Percentiles rank a stretch among this genome's conserved stretches.
Evolutionary conservation across 169 alveolate species (phyloP).

Genomic region (Plasmodium cynomolgi): DNA sequence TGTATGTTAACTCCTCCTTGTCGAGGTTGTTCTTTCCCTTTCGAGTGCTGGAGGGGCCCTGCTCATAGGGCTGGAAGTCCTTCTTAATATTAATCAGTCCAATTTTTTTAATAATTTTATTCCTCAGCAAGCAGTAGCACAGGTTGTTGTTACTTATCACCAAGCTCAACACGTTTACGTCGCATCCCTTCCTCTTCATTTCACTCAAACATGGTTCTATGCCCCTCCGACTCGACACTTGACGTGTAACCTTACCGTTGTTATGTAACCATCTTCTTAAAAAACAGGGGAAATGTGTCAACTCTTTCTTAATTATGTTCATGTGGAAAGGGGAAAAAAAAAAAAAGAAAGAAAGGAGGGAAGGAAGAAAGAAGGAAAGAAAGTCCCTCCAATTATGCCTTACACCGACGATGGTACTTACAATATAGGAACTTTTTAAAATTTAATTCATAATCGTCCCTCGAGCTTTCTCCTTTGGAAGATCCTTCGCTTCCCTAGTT

Average conservation of each 20-base stretch:
- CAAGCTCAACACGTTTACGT: conserved; percentile 40
- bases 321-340: background rate
- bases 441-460: background rate
- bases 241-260: background rate
- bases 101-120: conserved; percentile 64
- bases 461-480: background rate
- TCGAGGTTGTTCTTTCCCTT: background rate
- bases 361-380: background rate
- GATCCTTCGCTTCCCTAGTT: background rate
- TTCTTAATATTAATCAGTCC: conserved; percentile 69
- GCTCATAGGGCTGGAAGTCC: conserved; percentile 46
- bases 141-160: conserved; percentile 68
- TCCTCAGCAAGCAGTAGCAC: conserved; percentile 66
- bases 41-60: background rate
- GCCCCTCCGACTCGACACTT: background rate
- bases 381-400: background rate
- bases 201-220: conserved; percentile 32
- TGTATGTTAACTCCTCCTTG: conserved; percentile 17
- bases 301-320: conserved; percentile 12
- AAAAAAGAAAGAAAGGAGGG: too few species aligned
- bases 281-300: background rate
- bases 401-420: background rate
- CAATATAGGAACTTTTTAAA: background rate
- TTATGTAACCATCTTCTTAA: conserved; percentile 40
- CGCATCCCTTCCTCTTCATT: conserved; percentile 23